Base-by-base conservation (phyloP, 2,329 filamentous ascomycete genomes). In the Trichoderma gracile region DNA sequence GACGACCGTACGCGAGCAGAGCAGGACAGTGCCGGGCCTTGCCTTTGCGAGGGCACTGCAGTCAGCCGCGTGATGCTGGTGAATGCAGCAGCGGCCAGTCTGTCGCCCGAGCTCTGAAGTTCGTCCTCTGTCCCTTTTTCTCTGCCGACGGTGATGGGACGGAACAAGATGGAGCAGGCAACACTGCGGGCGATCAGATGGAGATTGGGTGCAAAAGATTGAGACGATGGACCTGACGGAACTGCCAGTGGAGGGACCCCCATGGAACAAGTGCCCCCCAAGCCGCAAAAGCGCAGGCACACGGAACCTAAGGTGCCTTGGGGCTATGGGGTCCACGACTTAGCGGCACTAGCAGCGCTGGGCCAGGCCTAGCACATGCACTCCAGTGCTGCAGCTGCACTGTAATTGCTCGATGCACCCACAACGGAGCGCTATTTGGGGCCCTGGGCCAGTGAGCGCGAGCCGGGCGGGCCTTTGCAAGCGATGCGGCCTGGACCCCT, bases 201-300 rank as follows among this genome's bases (percentile, higher is more conserved):
- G 58, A 62, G 58, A 62, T 54, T 62, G 58, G 58, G 58, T 59
- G 56, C 33, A 59, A 50, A 54, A 53, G 52, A 61, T 38, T 38
- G 33, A 38, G 33, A n/a, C 23, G 40, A 53, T 62, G 49, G 49
- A 33, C 40, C 30, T 30, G 30, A 30, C 30, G 30, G 30, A 30
- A 30, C 30, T 30, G 30, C 30, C 30, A 53, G 49, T 62, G 58
- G 58, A 62, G 49, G 47, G 40, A 53, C 58, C 58, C 49, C 58
- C 40, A 62, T 62, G 49, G 58, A 62, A 62, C 46, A 50, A 17
- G 8, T 19, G 25, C 49, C 49, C 27, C 27, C 49, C 49, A 52
- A 30, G 49, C 49, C 27, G 15, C 42, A 25, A 14, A 14, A 27
- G n/a, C 21, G 45, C 56, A 59, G 15, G 56, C n/a, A 30, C 45